Conservation (phyloP, 768 basidiomycete species). For the Termitomyces sp. region DNA sequence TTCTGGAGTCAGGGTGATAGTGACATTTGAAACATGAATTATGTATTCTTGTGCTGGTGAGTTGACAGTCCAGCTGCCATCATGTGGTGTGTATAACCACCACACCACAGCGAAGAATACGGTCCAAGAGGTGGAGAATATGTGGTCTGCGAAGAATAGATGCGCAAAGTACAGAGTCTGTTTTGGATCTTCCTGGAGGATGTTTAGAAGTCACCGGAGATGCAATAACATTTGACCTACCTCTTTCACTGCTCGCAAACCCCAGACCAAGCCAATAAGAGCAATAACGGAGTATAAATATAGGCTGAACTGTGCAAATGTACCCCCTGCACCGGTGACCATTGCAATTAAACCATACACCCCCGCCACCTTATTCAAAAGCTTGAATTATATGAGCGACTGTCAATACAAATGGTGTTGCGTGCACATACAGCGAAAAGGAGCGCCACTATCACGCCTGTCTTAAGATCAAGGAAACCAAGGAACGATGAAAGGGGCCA, state of each 20-base stretch:
- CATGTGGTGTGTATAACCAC: slow-evolving; percentile 92
- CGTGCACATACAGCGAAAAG: slow-evolving; percentile 73
- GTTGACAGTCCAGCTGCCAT: slow-evolving; percentile 75
- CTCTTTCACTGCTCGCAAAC: slow-evolving; percentile 77
- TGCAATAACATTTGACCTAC: slow-evolving; percentile 42
- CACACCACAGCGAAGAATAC: slow-evolving; percentile 84
- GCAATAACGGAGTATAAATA: slow-evolving; percentile 90
- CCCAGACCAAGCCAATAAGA: slow-evolving; percentile 81
- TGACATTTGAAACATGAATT: slow-evolving; percentile 54
- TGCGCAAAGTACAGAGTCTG: slow-evolving; percentile 88
- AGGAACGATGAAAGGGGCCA: slow-evolving; percentile 82
- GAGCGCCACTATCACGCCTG: slow-evolving; percentile 82
- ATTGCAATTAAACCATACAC: slow-evolving; percentile 94
- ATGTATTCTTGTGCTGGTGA: slow-evolving; percentile 87
- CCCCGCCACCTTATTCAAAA: slow-evolving; percentile 97
- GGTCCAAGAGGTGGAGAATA: slow-evolving; percentile 89
- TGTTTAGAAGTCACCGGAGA: slow-evolving; percentile 13
- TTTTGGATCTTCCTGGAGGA: slow-evolving; percentile 78
- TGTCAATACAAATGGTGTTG: neutral
- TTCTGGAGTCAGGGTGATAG: slow-evolving; percentile 52
- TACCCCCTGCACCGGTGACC: slow-evolving; percentile 86
- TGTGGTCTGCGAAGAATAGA: slow-evolving; percentile 86
- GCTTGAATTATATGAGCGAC: slow-evolving; percentile 30
- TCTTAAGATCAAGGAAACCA: slow-evolving; percentile 89
- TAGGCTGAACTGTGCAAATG: slow-evolving; percentile 86